Evolutionary conservation across 768 basidiomycete genomes (phyloP).

Genomic region (Boletus rubropictus): DNA sequence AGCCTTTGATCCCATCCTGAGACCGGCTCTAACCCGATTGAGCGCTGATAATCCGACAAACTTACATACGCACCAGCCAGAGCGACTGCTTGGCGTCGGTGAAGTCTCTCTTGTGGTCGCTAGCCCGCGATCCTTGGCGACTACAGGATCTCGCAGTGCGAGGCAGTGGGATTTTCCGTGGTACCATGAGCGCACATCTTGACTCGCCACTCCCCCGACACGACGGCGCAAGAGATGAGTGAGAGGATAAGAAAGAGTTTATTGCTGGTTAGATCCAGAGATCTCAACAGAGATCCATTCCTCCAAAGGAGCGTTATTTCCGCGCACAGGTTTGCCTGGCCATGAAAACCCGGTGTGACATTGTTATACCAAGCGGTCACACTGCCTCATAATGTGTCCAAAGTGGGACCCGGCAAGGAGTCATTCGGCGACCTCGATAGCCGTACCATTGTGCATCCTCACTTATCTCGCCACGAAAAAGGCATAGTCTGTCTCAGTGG

Average conservation of each 20-base stretch:
- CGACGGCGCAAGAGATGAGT: background rate
- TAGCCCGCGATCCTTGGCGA: no score
- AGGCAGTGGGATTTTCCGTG: no score
- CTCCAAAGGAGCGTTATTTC: conserved; percentile 17
- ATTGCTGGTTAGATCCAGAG: conserved; percentile 8
- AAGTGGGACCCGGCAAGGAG: no score
- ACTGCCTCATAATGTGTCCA: conserved; percentile 24
- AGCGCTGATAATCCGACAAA: no score
- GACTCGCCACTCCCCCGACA: background rate
- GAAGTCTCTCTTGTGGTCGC: no score
- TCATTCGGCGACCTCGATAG: conserved; percentile 1
- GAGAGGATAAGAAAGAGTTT: conserved; percentile 9
- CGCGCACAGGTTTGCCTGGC: conserved; percentile 27
- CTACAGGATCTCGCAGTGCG: no score
- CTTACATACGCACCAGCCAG: no score
- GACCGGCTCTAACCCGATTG: conserved; percentile 16
- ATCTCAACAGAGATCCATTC: conserved; percentile 10
- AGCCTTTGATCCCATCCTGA: conserved; percentile 14
- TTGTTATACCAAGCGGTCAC: conserved; percentile 11
- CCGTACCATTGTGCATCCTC: no score
- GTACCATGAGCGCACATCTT: no score
- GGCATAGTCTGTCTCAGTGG: no score
- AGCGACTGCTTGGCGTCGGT: no score
- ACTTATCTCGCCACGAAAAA: no score
- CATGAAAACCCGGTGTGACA: conserved; percentile 27